Evolutionary conservation across 2,329 filamentous ascomycete genomes (phyloP), one percentile per base, ranked within the genome.

Genomic region (Colletotrichum paranaense): DNA sequence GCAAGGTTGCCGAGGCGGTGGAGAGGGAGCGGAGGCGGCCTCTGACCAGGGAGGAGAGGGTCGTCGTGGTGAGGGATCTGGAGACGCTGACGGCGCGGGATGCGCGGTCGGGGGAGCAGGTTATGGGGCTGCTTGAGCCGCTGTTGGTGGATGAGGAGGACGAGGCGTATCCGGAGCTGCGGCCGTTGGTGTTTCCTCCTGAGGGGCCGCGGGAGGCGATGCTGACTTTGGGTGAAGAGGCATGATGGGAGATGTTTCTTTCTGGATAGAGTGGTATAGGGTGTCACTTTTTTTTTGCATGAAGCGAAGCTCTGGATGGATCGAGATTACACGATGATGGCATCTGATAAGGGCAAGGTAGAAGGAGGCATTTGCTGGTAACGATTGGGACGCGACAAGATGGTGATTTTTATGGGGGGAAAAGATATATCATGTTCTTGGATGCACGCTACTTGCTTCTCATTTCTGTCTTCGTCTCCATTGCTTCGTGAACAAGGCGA

Each of bases 21-120:
- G 53, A 62, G 4, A 72, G 24, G 35, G 81, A 82, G 73, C 77
- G 81, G 30, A 52, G 72, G 55, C 74, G 82, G 38, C 78, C 77
- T 0, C 49, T 82, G 72, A 81, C 79, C 2, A 52, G 49, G 1
- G 65, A 64, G 2, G 81, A 83, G 76, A 76, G 58, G 67, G 63
- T 53, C 24, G 67, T 55, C 11, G 80, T 79, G 0, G n/a, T 74
- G 68, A 65, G 70, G 9, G 80, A 80, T 56, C 42, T 82, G 24
- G 62, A 75, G 38, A 78, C 70, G 57, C 72, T 83, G n/a, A 70
- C 72, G 19, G 67, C 67, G 16, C 67, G 77, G 35, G 74, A 77
- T 14, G 75, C 77, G 8, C 76, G 62, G 30, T 75, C 79, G 74
- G 66, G 80, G 1, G 70, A 62, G 24, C 76, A 80, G 67, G 68